Evolutionary conservation across 2,329 filamentous ascomycete genomes (phyloP), one percentile per base, ranked within the genome.

Genomic region (Fusarium chaquense): DNA sequence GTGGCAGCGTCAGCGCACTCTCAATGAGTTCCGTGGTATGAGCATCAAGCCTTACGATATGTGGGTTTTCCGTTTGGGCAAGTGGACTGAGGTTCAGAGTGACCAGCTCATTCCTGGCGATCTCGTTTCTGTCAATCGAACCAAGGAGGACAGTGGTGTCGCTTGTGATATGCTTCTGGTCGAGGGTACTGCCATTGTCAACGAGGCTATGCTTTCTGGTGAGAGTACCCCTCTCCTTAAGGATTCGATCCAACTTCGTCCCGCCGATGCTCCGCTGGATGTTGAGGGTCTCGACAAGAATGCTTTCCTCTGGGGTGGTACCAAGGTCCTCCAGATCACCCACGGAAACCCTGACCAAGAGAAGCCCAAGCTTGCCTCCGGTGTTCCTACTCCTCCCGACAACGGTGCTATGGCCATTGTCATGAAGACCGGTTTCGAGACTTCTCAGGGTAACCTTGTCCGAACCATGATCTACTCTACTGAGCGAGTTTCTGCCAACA

Each of bases 391-490:
- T n/a, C 91, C 96, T 36, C 96, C 97, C 0, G 96, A 99, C 80
- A 93, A 96, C 75, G 96, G 96, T 55, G 96, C 94, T 36, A 88
- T 98, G 85, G 96, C 94, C 66, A 88, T 99, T 68, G 93, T 99
- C 46, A 91, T 94, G 76, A 98, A 98, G 87, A 99, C 96, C 56
- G 96, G 96, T 15, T 99, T 99, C 76, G 97, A 99, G 82, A 99
- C 96, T 13, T 98, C 95, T 59, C 97, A 99, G 82, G 96, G 96
- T 69, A 98, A 94, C 80, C 88, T 99, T 64, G 96, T 99, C 65
- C 92, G 96, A 67, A 99, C 96, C 73, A 99, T 99, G 96, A 99
- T 99, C 76, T 99, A 97, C 84, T 98, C 97, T 2, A 99, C 96
- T 3, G 96, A 99, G 81, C 93, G 95, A 71, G 95, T 99, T 26